Evolutionary conservation across 176 grass and related monocot species (phyloP).

Genomic region (Oryza officinalis): DNA sequence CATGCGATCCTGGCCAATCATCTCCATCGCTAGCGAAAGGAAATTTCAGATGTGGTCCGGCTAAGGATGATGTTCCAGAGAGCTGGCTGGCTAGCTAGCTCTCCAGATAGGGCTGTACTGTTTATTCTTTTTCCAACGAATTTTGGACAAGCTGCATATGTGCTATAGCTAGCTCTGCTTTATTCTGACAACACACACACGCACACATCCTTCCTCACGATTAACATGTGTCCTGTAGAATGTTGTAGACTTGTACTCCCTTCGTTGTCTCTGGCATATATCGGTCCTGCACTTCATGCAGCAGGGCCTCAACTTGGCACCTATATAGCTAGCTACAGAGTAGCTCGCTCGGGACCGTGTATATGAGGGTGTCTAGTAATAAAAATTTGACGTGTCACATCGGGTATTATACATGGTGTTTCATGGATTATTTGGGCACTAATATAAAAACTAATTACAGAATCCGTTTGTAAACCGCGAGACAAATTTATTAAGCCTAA

Average conservation of each 20-base stretch:
- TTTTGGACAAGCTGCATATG: background rate
- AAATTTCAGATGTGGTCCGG: background rate
- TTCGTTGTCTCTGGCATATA: conserved; percentile 9
- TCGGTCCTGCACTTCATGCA: background rate
- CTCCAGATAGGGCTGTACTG: background rate
- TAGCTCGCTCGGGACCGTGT: background rate
- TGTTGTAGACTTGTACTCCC: background rate
- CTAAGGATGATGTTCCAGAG: background rate
- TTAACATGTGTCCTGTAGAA: background rate
- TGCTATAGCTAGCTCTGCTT: too few species aligned
- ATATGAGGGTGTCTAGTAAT: too few species aligned
- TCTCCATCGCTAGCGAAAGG: background rate
- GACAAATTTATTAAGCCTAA: too few species aligned
- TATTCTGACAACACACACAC: background rate
- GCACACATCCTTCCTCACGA: background rate
- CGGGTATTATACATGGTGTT: too few species aligned
- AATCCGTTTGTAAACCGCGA: too few species aligned
- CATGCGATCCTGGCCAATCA: background rate
- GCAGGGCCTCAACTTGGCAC: too few species aligned
- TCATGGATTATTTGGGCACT: too few species aligned
- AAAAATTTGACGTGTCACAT: too few species aligned
- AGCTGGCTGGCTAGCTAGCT: background rate
- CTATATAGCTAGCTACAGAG: background rate
- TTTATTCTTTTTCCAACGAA: background rate
- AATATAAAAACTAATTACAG: too few species aligned